Evolutionary conservation across 2,329 filamentous ascomycete genomes (phyloP).

Genomic region (Phyllosticta citribraziliensis): DNA sequence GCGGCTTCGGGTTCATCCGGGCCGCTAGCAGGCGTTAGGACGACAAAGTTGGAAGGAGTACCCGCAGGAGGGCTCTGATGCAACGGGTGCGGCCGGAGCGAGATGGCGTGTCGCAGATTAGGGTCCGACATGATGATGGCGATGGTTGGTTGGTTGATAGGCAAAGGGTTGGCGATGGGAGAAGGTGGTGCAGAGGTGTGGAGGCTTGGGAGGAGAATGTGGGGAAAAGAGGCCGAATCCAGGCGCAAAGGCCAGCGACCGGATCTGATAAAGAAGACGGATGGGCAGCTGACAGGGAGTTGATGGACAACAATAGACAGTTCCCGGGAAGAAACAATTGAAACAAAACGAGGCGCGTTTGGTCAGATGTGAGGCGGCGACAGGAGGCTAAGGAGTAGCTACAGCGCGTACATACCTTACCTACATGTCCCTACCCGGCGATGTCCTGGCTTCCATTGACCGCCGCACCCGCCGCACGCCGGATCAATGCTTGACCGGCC

Average conservation of each 20-base stretch:
- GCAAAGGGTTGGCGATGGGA: neutral
- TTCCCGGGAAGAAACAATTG: neutral
- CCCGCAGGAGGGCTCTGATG: constrained; percentile 18
- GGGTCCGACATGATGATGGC: constrained; percentile 30
- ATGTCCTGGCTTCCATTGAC: neutral
- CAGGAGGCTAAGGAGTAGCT: neutral
- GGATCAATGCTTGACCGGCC: neutral
- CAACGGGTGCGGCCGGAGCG: constrained; percentile 38
- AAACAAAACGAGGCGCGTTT: neutral
- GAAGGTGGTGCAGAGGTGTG: neutral
- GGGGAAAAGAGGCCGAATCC: neutral
- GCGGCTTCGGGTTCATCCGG: constrained; percentile 15
- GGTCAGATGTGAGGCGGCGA: neutral
- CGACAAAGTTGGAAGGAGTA: constrained; percentile 13
- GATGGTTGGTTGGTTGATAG: neutral
- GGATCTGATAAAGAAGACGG: neutral
- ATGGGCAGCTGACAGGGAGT: neutral
- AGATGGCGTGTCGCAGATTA: constrained; percentile 39
- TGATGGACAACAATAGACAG: neutral
- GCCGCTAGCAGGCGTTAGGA: constrained; percentile 17
- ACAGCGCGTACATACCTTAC: neutral
- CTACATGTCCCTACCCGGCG: neutral
- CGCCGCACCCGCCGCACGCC: neutral
- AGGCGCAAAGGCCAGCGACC: neutral
- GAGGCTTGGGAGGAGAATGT: neutral